A percentile compares a stretch with the other conserved stretches of the same genome.
phyloP scores from a whole-genome alignment of 2,329 filamentous ascomycete genomes.

The Colletotrichum horii region DNA sequence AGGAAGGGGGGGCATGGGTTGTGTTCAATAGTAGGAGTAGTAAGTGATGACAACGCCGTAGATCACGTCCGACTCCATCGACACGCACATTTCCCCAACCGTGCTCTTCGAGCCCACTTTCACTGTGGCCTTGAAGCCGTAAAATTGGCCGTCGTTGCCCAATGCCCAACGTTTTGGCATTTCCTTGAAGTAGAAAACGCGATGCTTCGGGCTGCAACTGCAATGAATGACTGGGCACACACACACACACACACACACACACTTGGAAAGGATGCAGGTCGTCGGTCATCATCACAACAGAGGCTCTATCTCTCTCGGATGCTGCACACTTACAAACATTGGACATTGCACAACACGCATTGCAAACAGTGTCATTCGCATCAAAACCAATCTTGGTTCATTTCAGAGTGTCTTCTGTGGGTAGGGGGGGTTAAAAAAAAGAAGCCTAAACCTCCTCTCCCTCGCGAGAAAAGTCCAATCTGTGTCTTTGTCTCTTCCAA shows the following conservation, averaged over 20 bases:
- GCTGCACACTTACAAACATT: not conserved
- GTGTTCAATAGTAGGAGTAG: not conserved
- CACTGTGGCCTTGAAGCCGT: not conserved
- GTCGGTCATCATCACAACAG: not conserved
- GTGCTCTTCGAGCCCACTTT: not conserved
- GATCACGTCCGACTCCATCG: not conserved
- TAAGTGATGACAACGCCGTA: not conserved
- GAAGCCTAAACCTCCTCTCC: not conserved
- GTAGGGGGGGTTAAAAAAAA: not conserved
- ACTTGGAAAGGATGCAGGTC: not conserved
- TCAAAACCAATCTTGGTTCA: not conserved
- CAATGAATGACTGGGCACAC: not conserved
- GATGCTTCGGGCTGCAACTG: not conserved
- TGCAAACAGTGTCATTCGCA: not conserved
- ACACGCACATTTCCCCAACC: not conserved
- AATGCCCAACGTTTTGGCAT: not conserved
- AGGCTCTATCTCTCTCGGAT: not conserved
- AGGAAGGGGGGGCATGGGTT: not conserved
- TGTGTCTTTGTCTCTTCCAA: conserved; percentile 8
- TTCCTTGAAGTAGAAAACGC: not conserved
- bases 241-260: not conserved
- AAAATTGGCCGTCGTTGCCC: not conserved
- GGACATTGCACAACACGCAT: not conserved
- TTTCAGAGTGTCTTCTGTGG: not conserved
- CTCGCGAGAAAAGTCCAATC: conserved; percentile 18